phyloP scores from a whole-genome alignment of 306 rosid species.

The Vachellia collinsii region DNA sequence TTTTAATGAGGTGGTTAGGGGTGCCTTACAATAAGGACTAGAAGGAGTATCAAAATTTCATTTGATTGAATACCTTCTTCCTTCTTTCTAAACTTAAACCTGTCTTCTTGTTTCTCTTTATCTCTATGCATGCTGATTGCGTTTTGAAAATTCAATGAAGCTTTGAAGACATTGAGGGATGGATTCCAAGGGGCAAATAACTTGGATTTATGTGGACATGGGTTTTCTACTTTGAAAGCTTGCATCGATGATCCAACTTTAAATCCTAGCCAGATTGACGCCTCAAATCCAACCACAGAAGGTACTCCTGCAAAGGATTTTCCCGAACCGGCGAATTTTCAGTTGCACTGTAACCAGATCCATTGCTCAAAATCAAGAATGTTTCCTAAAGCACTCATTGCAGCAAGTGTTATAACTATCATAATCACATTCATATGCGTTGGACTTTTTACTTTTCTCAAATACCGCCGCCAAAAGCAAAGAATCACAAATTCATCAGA shows the following conservation, averaged over 20 bases:
- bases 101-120: background rate
- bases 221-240: conserved; percentile 57
- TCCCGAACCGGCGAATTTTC: conserved; percentile 59
- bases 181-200: conserved; percentile 79
- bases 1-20: too few species aligned
- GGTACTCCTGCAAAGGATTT: conserved; percentile 38
- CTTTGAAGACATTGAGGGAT: conserved; percentile 59
- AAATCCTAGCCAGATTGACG: conserved; percentile 39
- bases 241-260: conserved; percentile 48
- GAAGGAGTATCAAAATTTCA: background rate
- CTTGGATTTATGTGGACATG: conserved; percentile 69
- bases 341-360: conserved; percentile 50
- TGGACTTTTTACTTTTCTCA: conserved; percentile 48
- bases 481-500: conserved; percentile 60
- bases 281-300: conserved; percentile 34
- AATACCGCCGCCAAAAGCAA: conserved; percentile 72
- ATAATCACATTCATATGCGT: conserved; percentile 43
- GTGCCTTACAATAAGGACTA: too few species aligned
- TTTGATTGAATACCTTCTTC: background rate
- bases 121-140: conserved; percentile 37
- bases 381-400: conserved; percentile 54
- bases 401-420: conserved; percentile 49
- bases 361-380: conserved; percentile 58
- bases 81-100: background rate
- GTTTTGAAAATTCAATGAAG: conserved; percentile 52